Percentiles rank a stretch among this genome's conserved stretches.
These are phyloP conservation scores for Orbilia ellipsospora DNA, from an alignment of 2,329 filamentous ascomycete species.

Conservation along the genomic window DNA sequence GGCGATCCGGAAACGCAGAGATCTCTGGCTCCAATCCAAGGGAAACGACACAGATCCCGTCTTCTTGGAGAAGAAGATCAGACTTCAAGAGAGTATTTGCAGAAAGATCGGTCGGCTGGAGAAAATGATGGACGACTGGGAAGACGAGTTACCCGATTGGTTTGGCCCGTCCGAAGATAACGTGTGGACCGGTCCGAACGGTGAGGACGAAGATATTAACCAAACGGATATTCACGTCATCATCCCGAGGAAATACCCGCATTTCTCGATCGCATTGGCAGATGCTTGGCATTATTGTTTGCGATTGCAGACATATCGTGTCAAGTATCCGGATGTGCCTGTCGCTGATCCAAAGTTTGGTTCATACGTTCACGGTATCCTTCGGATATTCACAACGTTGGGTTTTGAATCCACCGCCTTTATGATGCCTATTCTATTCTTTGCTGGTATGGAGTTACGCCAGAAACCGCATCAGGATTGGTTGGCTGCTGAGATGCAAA, in stretches of 20 bases:
- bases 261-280: constrained; percentile 57
- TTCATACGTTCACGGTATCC: constrained; percentile 55
- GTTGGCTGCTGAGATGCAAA: constrained; percentile 55
- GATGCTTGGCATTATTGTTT: constrained; percentile 57
- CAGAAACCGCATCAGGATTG: constrained; percentile 58
- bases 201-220: constrained; percentile 58
- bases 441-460: constrained; percentile 58
- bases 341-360: constrained; percentile 56
- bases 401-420: constrained; percentile 56
- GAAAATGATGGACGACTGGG: constrained; percentile 57
- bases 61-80: constrained; percentile 55
- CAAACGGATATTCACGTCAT: constrained; percentile 55
- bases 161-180: constrained; percentile 56
- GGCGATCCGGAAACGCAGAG: constrained; percentile 57
- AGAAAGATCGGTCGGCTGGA: constrained; percentile 56
- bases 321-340: constrained; percentile 57
- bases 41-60: constrained; percentile 38
- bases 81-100: constrained; percentile 57
- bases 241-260: constrained; percentile 56
- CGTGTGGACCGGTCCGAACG: constrained; percentile 48
- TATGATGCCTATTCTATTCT: constrained; percentile 52
- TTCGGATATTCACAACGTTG: constrained; percentile 57
- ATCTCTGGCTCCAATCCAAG: constrained; percentile 48
- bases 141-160: constrained; percentile 56
- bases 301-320: constrained; percentile 57